Evolutionary conservation across 768 basidiomycete genomes (phyloP), one percentile per base, ranked within the genome.

Genomic region (Amylocystis lapponica): DNA sequence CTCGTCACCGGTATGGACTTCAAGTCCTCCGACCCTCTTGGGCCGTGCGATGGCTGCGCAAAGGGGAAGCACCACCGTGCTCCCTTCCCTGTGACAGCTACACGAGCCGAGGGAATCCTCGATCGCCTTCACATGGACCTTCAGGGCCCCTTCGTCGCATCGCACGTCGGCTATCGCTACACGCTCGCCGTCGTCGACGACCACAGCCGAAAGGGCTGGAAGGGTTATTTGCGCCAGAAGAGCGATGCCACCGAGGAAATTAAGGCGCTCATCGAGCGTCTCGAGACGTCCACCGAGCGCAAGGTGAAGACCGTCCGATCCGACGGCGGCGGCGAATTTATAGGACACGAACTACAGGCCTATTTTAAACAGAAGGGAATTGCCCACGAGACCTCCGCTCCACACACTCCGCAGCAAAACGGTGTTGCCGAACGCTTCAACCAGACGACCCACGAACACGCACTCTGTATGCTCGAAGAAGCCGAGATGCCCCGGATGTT

Each of bases 341-440:
- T 56, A 43, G n/a, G n/a, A n/a, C n/a, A n/a, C n/a, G n/a, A n/a
- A n/a, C n/a, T n/a, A n/a, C n/a, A n/a, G n/a, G n/a, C n/a, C n/a
- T n/a, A n/a, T n/a, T n/a, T n/a, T n/a, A n/a, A n/a, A n/a, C n/a
- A n/a, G n/a, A n/a, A 26, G 43, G 35, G 21, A 39, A 48, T 20
- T 6, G 34, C 68, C 67, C 2, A n/a, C n/a, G n/a, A n/a, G n/a
- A n/a, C n/a, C n/a, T n/a, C n/a, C n/a, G n/a, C n/a, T n/a, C n/a
- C n/a, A n/a, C n/a, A n/a, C n/a, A n/a, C n/a, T n/a, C n/a, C n/a
- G n/a, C 63, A 71, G 52, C 66, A 73, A 36, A 76, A 75, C 46
- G 65, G 69, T 20, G 59, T 70, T 4, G 68, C 69, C 1, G 68
- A 76, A 47, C 47, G 63, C 2, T 47, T 50, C 2, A 74, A 74